Conservation (phyloP, 73 alveolate genomes). For the Tetrahymena borealis region DNA sequence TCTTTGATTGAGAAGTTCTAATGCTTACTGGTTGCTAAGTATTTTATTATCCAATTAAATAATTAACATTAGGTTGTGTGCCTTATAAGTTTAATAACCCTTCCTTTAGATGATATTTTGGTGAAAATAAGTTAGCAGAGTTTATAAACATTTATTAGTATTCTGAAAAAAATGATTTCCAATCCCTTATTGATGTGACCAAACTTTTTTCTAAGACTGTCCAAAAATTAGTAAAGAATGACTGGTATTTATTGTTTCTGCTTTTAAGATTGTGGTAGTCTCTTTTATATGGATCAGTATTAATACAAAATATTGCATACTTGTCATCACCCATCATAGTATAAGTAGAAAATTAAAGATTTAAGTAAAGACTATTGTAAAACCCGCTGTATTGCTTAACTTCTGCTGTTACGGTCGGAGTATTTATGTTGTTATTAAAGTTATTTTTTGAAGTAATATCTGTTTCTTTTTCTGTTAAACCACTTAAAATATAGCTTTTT, state of each 20-base stretch:
- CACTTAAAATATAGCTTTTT: background rate
- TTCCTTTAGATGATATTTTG: background rate
- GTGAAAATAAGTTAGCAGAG: background rate
- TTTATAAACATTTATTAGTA: background rate
- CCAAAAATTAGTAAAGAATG: background rate
- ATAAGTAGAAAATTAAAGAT: background rate
- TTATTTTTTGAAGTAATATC: background rate
- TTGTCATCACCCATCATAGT: background rate
- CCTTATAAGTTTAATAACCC: too few relatives aligned
- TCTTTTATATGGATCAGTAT: background rate
- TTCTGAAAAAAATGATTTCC: background rate
- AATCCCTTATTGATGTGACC: background rate
- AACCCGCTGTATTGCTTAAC: background rate
- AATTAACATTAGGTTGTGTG: too few relatives aligned
- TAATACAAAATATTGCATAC: background rate
- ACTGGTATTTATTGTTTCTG: background rate
- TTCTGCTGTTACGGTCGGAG: background rate
- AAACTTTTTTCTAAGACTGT: background rate
- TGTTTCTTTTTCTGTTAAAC: background rate
- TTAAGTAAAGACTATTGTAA: background rate
- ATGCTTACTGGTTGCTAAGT: background rate
- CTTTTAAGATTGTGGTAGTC: background rate
- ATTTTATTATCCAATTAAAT: too few relatives aligned
- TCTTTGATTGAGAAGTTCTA: background rate
- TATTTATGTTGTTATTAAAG: background rate